Evolutionary conservation across 2,329 filamentous ascomycete species (phyloP).

Genomic region (Talaromyces sp.): DNA sequence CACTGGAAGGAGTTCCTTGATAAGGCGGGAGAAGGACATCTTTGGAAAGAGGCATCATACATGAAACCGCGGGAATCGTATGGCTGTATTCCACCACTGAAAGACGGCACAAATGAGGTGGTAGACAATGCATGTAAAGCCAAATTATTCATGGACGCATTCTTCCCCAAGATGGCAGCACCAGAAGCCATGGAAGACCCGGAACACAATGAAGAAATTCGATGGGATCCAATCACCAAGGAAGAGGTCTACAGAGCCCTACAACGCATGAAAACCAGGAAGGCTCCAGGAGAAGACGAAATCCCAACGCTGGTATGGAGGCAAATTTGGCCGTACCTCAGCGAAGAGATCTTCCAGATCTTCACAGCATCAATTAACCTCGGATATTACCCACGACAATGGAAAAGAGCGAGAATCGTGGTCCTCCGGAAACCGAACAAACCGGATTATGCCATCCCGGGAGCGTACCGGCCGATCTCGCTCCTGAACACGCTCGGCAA

Average conservation of each 20-base stretch:
- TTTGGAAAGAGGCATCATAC: too few species aligned
- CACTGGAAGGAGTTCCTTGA: too few species aligned
- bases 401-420: constrained; percentile 25
- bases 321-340: too few species aligned
- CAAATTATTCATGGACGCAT: constrained; percentile 14
- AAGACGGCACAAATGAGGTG: constrained; percentile 19
- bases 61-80: constrained; percentile 22
- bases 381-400: constrained; percentile 25
- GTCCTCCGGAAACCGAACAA: constrained; percentile 30
- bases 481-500: constrained; percentile 27
- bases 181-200: too few species aligned
- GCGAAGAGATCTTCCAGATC: constrained; percentile 15
- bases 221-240: too few species aligned
- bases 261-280: background rate
- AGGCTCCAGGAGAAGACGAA: background rate
- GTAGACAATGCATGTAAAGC: constrained; percentile 25
- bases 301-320: background rate
- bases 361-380: constrained; percentile 23
- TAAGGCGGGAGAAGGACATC: too few species aligned
- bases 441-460: constrained; percentile 26
- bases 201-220: too few species aligned
- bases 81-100: constrained; percentile 23
- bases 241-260: too few species aligned
- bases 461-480: constrained; percentile 30
- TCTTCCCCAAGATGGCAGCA: too few species aligned